Evolutionary conservation across 495 filamentous ascomycete genomes (phyloP).

Genomic region (Acidiella bohemica): DNA sequence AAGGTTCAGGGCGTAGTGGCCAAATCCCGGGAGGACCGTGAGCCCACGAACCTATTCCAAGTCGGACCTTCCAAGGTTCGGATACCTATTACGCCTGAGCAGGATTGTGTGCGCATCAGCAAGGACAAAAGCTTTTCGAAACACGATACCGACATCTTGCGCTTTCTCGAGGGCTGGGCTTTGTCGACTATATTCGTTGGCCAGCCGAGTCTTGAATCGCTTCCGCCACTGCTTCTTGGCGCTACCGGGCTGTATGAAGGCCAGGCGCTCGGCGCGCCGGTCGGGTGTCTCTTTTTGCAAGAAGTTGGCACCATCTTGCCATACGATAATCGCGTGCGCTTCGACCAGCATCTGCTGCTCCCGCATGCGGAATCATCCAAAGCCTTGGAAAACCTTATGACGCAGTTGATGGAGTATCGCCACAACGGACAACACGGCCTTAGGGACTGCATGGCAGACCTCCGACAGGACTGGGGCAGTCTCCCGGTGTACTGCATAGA

Average conservation of each 20-base stretch:
- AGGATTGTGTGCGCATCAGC: conserved; percentile 3
- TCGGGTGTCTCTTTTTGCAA: conserved; percentile 61
- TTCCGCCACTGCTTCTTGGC: conserved; percentile 60
- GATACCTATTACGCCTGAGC: conserved; percentile 25
- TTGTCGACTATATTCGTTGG: conserved; percentile 37
- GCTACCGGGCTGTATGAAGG: conserved; percentile 55
- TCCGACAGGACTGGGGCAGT: conserved; percentile 59
- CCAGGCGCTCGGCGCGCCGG: conserved; percentile 16
- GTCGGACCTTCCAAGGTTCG: conserved; percentile 36
- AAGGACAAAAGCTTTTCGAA: conserved; percentile 27
- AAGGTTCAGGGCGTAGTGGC: conserved; percentile 54
- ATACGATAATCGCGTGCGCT: conserved; percentile 62
- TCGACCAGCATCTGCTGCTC: conserved; percentile 48
- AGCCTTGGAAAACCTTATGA: conserved; percentile 22
- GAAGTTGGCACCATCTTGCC: conserved; percentile 72
- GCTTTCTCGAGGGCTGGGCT: conserved; percentile 60
- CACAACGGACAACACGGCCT: conserved; percentile 18
- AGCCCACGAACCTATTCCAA: conserved; percentile 43
- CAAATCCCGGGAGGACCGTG: conserved; percentile 48
- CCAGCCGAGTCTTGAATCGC: conserved; percentile 38
- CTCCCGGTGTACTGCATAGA: conserved; percentile 78
- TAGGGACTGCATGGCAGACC: conserved; percentile 40
- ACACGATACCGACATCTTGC: conserved; percentile 46
- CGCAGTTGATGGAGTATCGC: conserved; percentile 12
- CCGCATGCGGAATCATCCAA: conserved; percentile 30